phyloP scores from a whole-genome alignment of 352 stramenopile species.

The Blastocystis sp. region DNA sequence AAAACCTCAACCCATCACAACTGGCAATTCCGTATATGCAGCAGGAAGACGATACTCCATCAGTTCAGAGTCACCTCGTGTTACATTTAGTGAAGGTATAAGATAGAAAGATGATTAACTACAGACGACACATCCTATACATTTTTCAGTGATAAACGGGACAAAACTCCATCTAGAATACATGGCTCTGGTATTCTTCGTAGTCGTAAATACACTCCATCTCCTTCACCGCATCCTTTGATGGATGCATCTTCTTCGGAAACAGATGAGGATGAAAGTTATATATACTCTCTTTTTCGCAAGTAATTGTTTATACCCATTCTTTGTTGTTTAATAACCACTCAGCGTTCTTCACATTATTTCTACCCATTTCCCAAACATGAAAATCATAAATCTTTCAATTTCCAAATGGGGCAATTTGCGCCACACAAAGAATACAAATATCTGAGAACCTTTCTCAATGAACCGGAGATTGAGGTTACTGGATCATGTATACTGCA shows the following conservation, averaged over 20 bases:
- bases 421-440: too few relatives aligned
- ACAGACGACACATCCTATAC: neutral
- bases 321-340: too few relatives aligned
- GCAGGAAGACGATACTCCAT: conserved; percentile 4
- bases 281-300: neutral
- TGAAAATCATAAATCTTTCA: too few relatives aligned
- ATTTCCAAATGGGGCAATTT: too few relatives aligned
- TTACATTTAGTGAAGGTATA: neutral
- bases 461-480: conserved; percentile 7
- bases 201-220: conserved; percentile 35
- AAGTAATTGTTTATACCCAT: neutral
- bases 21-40: neutral
- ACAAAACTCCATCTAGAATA: neutral
- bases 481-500: conserved; percentile 3
- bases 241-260: neutral
- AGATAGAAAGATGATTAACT: neutral
- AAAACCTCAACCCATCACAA: neutral
- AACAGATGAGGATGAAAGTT: neutral
- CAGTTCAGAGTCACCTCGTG: neutral
- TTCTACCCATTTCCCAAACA: too few relatives aligned
- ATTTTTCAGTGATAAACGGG: too few relatives aligned
- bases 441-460: neutral
- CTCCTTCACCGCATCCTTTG: neutral
- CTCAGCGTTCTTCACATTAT: too few relatives aligned
- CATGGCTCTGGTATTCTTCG: neutral